Evolutionary conservation across 164 flowering plant species (phyloP), one percentile per base, ranked within the genome.

Genomic region (Saururus chinensis): DNA sequence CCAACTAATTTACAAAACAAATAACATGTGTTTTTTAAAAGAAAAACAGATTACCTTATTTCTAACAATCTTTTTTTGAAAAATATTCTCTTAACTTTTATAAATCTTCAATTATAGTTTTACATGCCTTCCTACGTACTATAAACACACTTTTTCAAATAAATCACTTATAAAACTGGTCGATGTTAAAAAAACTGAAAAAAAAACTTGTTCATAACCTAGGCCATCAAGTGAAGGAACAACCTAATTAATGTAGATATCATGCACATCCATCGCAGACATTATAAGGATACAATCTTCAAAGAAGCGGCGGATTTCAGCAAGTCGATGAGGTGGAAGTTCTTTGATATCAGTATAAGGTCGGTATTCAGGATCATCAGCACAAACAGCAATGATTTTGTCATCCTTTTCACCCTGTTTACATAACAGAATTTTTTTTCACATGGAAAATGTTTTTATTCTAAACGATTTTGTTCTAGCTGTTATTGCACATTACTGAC

Each of bases 341-440:
- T 87, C 95, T 69, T 81, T 85, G 63, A 87, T 87, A 61, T 87
- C 95, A 70, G 74, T 81, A 74, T 75, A 85, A 64, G 85, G 86
- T 19, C 86, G 80, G 63, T 87, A 87, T 71, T 87, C 95, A 22
- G 95, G 95, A 77, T 87, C 95, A 77, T 87, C 93, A 52, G 89
- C 89, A 67, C 93, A 87, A 19, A 87, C 93, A 22, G 93, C 93
- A 65, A 87, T 87, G 24, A 87, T 87, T 69, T 87, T 87, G 81
- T 87, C 95, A 76, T 87, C 95, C 74, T 85, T 87, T 66, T 87
- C 95, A 51, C 95, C 95, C 87, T 87, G 71, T 40, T 20, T 53
- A 45, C 55, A 58, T 57, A 26, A 51, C 30, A 13, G 53, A 2
- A n/a, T 30, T 30, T 30, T 6, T 30, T 30, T 30, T 30, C 37